Evolutionary conservation across 2,329 filamentous ascomycete genomes (phyloP), one percentile per base, ranked within the genome.

Genomic region (Xylaria sp.): DNA sequence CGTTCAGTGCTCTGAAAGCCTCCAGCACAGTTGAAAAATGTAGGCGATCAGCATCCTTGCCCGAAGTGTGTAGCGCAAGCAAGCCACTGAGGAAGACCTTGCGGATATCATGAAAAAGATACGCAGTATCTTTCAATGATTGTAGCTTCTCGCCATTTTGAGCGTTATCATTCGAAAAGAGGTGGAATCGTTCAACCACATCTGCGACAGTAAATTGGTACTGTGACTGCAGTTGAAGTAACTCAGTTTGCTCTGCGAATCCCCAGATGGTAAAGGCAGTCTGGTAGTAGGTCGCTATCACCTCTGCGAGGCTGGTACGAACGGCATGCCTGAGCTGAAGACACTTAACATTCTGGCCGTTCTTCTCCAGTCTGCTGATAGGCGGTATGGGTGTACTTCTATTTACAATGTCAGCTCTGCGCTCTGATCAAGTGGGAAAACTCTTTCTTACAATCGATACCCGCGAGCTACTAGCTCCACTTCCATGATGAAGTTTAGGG

Each of bases 201-300:
- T 94, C 92, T 66, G 90, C 87, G 66, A 91, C 87, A 70, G 88
- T 92, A 69, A 95, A 89, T 73, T 94, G 92, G 78, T 95, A 94
- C 69, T 95, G 92, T 77, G 98, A 95, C 76, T 96, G 92, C 78
- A 97, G 97, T 81, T 94, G 96, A 75, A 97, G 94, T 52, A 99
- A 83, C 76, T 97, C 93, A 58, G 92, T 88, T 76, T 92, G 89
- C 78, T 94, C 90, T 1, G 94, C 89, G 65, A 97, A 89, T 0
- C 87, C 88, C 77, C 91, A 91, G 23, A 98, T 84, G 2, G 85
- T 85, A 50, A 86, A 84, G 71, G 90, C 91, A 13, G 92, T 90
- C 73, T 92, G 88, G 63, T 90, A 88, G 76, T 94, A 94, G 25
- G 88, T 87, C 52, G 90, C 87, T 50, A 97, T 89, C 62, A 92